Evolutionary conservation across 495 filamentous ascomycete species (phyloP), one percentile per base, ranked within the genome.

Genomic region (Aspergillus mulundensis): DNA sequence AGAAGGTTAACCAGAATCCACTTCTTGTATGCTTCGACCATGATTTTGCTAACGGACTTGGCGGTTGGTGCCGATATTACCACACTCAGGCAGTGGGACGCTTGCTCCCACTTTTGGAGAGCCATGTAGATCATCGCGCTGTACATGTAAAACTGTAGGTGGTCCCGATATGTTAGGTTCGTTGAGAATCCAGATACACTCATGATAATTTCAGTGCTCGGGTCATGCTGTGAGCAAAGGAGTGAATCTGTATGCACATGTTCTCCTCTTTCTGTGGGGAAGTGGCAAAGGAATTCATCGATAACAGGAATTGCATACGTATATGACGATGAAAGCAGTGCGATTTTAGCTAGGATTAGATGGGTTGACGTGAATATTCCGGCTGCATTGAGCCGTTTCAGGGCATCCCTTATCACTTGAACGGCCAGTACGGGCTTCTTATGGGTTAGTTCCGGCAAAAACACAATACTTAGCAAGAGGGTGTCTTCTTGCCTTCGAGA

Each of bases 1-100:
- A 97, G 75, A 36, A 96, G 71, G 34, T 83, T 81, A 5, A 92
- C 81, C n/a, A 98, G 72, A 8, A 94, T 69, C 87, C 90, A 96
- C 72, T 95, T 97, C 68, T 93, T 95, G 76, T 95, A 95, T 14
- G 89, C 90, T 62, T 96, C 91, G 2, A 88, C 77, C 86, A 91
- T 90, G 25, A 94, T 78, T 69, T 84, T 86, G 70, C 85, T 93
- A 18, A 81, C 76, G 12, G 77, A 69, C 20, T 70, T 77, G 14
- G 69, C 71, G 1, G 81, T 72, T 8, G 91, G 91, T 38, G 79
- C 80, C 15, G 84, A 78, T 28, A 93, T 76, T 39, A 86, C 83
- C 53, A 82, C 76, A 57, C 86, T 85, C 24, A 97, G 76, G 48
- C 86, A 88, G 42, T 85, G 78, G 24, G 81, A 73, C 0, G 93